Percentiles rank a stretch among this genome's conserved stretches.
phyloP scores from a whole-genome alignment of 345 rosid species.

The rapeseed (Brassica napus) region DNA sequence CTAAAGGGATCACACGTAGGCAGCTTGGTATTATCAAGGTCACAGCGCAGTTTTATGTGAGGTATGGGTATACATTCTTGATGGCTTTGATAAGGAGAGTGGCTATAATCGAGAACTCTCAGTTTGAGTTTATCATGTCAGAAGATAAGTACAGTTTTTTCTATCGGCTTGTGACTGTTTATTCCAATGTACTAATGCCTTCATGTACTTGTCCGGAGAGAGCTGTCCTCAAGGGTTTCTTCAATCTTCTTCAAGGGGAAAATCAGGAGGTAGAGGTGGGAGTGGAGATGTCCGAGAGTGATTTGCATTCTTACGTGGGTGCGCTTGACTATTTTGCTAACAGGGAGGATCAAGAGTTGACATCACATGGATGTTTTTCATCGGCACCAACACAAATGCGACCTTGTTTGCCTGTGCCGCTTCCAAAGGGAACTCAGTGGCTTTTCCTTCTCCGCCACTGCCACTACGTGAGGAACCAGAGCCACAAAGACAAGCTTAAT shows the following conservation, averaged over 20 bases:
- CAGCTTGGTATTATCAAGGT: not conserved
- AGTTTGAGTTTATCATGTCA: not conserved
- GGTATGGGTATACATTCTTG: not conserved
- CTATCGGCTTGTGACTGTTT: not conserved
- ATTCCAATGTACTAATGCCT: not conserved
- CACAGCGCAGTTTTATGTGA: not conserved
- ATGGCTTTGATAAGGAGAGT: not conserved
- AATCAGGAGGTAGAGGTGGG: not conserved
- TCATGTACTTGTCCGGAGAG: not conserved
- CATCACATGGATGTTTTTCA: not conserved
- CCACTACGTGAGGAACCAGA: slow-evolving; percentile 36
- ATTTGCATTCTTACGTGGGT: not conserved
- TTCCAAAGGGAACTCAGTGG: slow-evolving; percentile 81
- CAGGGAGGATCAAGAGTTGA: slow-evolving; percentile 45
- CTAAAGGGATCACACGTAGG: no score
- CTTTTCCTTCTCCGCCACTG: slow-evolving; percentile 80
- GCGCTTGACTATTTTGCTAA: not conserved
- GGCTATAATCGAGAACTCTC: not conserved
- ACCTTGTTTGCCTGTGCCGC: slow-evolving; percentile 51
- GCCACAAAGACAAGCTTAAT: not conserved
- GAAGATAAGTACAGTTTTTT: not conserved
- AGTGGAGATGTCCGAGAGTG: not conserved
- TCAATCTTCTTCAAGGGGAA: not conserved
- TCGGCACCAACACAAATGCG: slow-evolving; percentile 52
- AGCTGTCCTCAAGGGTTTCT: not conserved